These are phyloP conservation scores for Chlorociboria aeruginascens DNA, from an alignment of 495 filamentous ascomycete species.

Conservation along the genomic window DNA sequence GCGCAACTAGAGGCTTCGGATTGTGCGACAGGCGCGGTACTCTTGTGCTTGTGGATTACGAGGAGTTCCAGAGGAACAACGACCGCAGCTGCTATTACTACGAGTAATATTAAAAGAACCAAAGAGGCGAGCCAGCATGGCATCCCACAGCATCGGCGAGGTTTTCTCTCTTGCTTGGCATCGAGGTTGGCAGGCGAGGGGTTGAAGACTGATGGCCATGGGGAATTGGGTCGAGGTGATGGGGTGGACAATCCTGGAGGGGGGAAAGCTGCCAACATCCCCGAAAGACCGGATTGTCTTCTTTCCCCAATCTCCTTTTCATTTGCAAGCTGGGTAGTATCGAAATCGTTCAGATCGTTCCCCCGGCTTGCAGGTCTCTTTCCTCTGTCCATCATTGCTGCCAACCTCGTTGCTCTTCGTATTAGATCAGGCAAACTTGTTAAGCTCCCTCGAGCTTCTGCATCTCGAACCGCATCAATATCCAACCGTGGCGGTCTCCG, in stretches of 20 bases:
- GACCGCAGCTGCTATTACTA: slow-evolving; percentile 75
- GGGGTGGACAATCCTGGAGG: slow-evolving; percentile 44
- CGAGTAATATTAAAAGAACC: slow-evolving; percentile 51
- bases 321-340: slow-evolving; percentile 12
- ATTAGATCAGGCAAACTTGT: slow-evolving; percentile 91
- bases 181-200: background rate
- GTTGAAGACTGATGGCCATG: slow-evolving; percentile 11
- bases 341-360: slow-evolving; percentile 35
- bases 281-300: slow-evolving; percentile 54
- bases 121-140: slow-evolving; percentile 69
- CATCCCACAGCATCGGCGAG: slow-evolving; percentile 55
- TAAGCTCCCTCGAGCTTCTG: slow-evolving; percentile 72
- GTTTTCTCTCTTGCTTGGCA: slow-evolving; percentile 2
- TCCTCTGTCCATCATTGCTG: slow-evolving; percentile 79
- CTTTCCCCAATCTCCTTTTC: slow-evolving; percentile 32
- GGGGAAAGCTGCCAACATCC: slow-evolving; percentile 87
- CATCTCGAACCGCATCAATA: slow-evolving; percentile 64
- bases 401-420: slow-evolving; percentile 71
- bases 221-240: slow-evolving; percentile 7
- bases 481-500: slow-evolving; percentile 65
- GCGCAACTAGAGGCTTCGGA: slow-evolving; percentile 37
- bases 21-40: slow-evolving; percentile 16
- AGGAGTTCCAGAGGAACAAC: slow-evolving; percentile 79
- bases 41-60: slow-evolving; percentile 44
- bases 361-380: slow-evolving; percentile 60